A percentile compares a stretch with the other conserved stretches of the same genome.
Conservation (phyloP, 2,329 filamentous ascomycete species). For the Aspergillus quadricinctus region DNA sequence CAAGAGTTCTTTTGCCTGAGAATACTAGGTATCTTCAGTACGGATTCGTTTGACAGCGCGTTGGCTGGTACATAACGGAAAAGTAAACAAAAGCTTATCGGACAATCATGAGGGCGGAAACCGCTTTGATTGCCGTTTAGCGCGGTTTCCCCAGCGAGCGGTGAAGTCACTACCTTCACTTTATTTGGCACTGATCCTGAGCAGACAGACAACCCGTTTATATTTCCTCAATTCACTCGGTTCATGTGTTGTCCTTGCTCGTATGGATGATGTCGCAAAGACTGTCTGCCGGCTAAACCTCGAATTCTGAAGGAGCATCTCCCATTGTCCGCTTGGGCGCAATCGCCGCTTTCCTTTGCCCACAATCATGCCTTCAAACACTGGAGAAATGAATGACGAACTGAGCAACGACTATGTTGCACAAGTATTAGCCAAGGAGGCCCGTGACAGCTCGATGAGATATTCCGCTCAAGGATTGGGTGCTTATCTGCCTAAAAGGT, state of each 20-base stretch:
- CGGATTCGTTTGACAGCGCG: not conserved
- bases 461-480: constrained; percentile 72
- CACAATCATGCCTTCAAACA: constrained; percentile 24
- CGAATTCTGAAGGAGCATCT: not conserved
- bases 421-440: constrained; percentile 73
- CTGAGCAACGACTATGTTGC: constrained; percentile 61
- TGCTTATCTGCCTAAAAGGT: constrained; percentile 58
- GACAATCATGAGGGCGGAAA: not conserved
- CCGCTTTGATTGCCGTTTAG: not conserved
- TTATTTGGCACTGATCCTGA: not conserved
- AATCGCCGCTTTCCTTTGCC: not conserved
- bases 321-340: not conserved
- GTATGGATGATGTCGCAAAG: not conserved
- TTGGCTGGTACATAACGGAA: constrained; percentile 11
- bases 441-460: constrained; percentile 65
- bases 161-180: not conserved
- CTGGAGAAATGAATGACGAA: constrained; percentile 40
- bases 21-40: not conserved
- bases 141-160: not conserved
- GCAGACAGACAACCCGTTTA: not conserved
- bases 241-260: not conserved
- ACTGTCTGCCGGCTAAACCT: not conserved
- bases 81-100: constrained; percentile 17
- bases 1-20: not conserved
- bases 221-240: not conserved